Evolutionary conservation across 495 filamentous ascomycete species (phyloP).

Genomic region (Cudoniella acicularis): DNA sequence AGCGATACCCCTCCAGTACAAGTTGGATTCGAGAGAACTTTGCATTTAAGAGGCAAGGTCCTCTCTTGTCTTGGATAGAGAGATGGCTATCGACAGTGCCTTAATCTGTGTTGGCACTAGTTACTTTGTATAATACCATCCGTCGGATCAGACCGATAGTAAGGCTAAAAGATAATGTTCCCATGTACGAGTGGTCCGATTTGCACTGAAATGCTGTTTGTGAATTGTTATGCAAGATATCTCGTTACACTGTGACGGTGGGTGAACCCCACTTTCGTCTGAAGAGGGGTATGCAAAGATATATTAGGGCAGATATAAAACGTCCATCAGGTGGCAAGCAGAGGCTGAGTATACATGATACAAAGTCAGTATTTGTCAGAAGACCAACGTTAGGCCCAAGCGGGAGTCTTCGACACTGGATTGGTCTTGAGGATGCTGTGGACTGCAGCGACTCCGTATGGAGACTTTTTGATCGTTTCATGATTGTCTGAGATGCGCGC

Average conservation of each 20-base stretch:
- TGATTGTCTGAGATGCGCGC: slow-evolving; percentile 12
- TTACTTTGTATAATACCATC: slow-evolving; percentile 12
- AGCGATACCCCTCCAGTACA: neutral
- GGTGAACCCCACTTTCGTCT: neutral
- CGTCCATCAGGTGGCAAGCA: neutral
- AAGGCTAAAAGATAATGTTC: slow-evolving; percentile 16
- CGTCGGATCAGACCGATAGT: neutral
- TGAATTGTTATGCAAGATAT: no score
- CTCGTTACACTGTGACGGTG: no score
- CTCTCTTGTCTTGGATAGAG: slow-evolving; percentile 6
- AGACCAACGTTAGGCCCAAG: slow-evolving; percentile 2
- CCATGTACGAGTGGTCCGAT: neutral
- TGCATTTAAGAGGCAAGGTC: slow-evolving; percentile 4
- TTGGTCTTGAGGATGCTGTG: neutral
- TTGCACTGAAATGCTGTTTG: neutral
- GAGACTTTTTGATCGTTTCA: slow-evolving; percentile 11
- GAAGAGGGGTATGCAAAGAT: neutral
- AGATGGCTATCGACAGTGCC: neutral
- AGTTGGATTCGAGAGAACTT: neutral
- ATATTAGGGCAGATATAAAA: slow-evolving; percentile 1
- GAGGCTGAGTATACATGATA: slow-evolving; percentile 1
- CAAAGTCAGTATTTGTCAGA: slow-evolving; percentile 4
- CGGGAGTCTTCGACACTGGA: neutral
- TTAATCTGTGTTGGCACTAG: slow-evolving; percentile 1
- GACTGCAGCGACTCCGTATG: neutral